These are phyloP conservation scores for Teunomyces aglyptinius DNA, from an alignment of 805 yeast species.

Conservation along the genomic window DNA sequence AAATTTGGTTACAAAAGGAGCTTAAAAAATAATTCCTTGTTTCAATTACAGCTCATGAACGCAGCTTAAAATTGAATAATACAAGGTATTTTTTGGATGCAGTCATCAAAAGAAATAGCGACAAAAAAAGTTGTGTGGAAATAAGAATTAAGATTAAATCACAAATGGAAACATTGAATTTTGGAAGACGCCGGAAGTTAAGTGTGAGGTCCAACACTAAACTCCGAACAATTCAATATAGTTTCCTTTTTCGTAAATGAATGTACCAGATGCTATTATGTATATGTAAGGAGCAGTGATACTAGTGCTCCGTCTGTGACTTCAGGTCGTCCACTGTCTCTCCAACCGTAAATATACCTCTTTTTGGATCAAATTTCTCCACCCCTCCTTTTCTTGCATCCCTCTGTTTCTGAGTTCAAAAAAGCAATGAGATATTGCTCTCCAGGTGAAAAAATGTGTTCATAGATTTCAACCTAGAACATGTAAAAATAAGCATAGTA, in stretches of 20 bases:
- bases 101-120: not conserved
- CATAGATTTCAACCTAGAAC: not conserved
- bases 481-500: not conserved
- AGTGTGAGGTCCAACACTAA: not conserved
- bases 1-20: slow-evolving; percentile 1
- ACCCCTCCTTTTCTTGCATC: not conserved
- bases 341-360: not conserved
- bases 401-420: not conserved
- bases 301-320: too few relatives aligned
- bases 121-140: not conserved
- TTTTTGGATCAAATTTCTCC: not conserved
- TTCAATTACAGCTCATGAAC: slow-evolving; percentile 1
- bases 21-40: not conserved
- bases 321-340: too few relatives aligned
- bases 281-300: too few relatives aligned
- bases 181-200: not conserved
- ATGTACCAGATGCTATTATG: not conserved
- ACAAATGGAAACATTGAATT: not conserved
- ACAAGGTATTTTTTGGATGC: not conserved
- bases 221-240: not conserved
- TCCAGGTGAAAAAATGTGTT: not conserved
- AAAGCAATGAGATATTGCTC: not conserved
- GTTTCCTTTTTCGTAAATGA: not conserved
- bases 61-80: not conserved
- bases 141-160: not conserved